Conservation (phyloP, 2,329 filamentous ascomycete genomes). For the Thermothelomyces thermophilus region DNA sequence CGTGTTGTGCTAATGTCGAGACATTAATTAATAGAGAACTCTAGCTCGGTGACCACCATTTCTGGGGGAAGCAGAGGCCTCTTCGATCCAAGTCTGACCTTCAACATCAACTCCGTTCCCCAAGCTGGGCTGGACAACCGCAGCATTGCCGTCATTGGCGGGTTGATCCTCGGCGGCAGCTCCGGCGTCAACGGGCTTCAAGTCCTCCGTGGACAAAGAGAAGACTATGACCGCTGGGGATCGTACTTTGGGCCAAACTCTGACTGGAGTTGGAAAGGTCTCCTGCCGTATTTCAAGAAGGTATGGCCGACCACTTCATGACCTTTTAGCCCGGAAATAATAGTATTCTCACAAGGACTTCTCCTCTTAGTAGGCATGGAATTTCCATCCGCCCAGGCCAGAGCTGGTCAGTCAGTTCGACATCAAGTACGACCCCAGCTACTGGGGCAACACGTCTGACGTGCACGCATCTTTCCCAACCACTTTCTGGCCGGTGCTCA, state of each 20-base stretch:
- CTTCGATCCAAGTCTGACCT: conserved; percentile 24
- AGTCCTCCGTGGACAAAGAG: conserved; percentile 25
- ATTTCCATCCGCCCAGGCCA: conserved; percentile 21
- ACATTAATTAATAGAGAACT: conserved; percentile 3
- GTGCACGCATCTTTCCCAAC: conserved; percentile 25
- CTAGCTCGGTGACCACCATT: conserved; percentile 2
- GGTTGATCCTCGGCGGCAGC: conserved; percentile 27
- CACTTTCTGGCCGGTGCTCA: conserved; percentile 20
- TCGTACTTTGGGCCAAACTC: conserved; percentile 21
- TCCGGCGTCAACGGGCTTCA: conserved; percentile 28
- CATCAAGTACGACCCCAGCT: conserved; percentile 26
- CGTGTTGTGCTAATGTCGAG: background rate
- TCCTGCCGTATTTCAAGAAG: conserved; percentile 29
- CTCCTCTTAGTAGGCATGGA: conserved; percentile 16
- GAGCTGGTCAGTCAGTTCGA: conserved; percentile 21
- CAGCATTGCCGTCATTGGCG: conserved; percentile 20
- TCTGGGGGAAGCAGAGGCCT: conserved; percentile 7
- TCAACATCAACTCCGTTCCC: conserved; percentile 24
- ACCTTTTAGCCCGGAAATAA: too few relatives aligned
- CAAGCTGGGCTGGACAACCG: conserved; percentile 22
- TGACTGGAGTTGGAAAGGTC: conserved; percentile 28
- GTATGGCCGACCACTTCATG: too few relatives aligned
- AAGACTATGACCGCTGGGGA: conserved; percentile 28
- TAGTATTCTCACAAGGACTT: too few relatives aligned
- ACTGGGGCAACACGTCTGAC: conserved; percentile 23